Evolutionary conservation across 2,329 filamentous ascomycete genomes (phyloP).

Genomic region (Fusarium circinatum): DNA sequence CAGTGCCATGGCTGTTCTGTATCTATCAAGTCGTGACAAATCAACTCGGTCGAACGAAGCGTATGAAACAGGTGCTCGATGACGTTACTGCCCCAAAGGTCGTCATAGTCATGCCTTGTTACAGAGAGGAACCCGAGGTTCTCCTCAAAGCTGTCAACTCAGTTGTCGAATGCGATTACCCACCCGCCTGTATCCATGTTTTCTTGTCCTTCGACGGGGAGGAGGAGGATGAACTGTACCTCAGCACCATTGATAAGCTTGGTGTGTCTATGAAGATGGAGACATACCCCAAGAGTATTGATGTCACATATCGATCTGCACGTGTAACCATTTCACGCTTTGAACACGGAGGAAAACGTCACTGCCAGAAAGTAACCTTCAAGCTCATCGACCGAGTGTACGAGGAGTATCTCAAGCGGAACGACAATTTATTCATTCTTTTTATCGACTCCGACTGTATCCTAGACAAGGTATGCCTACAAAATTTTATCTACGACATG

Average conservation of each 20-base stretch:
- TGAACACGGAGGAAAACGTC: constrained; percentile 90
- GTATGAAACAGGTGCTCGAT: constrained; percentile 85
- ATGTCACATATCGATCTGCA: constrained; percentile 83
- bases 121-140: constrained; percentile 87
- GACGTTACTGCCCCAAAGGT: constrained; percentile 90
- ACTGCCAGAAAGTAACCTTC: constrained; percentile 94
- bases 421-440: constrained; percentile 93
- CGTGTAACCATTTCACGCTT: constrained; percentile 93
- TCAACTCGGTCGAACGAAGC: constrained; percentile 81
- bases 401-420: constrained; percentile 82
- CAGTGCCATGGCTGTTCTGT: constrained; percentile 91
- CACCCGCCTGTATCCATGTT: constrained; percentile 89
- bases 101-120: constrained; percentile 96
- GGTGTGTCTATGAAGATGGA: constrained; percentile 82
- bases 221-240: constrained; percentile 86
- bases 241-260: constrained; percentile 85
- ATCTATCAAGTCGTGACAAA: constrained; percentile 91
- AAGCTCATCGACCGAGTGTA: constrained; percentile 95
- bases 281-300: constrained; percentile 88
- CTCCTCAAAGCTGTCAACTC: constrained; percentile 89
- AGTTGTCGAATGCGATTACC: constrained; percentile 93
- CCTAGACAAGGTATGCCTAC: constrained; percentile 87
- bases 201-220: constrained; percentile 96
- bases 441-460: constrained; percentile 99
- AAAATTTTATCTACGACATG: constrained; percentile 99